A percentile compares a stretch with the other conserved stretches of the same genome.
Evolutionary conservation across 768 basidiomycete species (phyloP).

Genomic region (Psilocybe cubensis): DNA sequence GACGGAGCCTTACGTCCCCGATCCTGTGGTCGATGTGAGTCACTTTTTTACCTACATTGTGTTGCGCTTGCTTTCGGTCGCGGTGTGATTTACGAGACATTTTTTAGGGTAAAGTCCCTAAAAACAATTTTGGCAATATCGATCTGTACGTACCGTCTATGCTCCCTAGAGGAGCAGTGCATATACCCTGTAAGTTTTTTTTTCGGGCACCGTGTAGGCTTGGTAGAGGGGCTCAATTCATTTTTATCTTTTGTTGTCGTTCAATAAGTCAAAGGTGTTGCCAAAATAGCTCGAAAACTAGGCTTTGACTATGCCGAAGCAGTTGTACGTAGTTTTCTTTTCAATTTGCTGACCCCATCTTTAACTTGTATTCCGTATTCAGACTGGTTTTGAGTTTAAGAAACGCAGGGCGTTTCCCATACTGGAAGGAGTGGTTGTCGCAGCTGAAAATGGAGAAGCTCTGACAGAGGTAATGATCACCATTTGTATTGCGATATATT

Average conservation of each 20-base stretch:
- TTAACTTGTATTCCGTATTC: constrained; percentile 12
- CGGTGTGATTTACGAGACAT: not conserved
- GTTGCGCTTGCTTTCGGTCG: constrained; percentile 3
- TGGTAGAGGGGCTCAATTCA: not conserved
- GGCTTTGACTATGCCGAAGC: constrained; percentile 94
- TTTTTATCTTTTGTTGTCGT: constrained; percentile 5
- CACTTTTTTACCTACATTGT: not conserved
- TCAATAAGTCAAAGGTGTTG: constrained; percentile 75
- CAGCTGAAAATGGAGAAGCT: constrained; percentile 73
- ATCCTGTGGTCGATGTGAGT: constrained; percentile 84
- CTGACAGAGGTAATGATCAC: constrained; percentile 69
- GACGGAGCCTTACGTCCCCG: constrained; percentile 80
- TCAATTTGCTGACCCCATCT: constrained; percentile 5
- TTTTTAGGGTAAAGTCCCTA: constrained; percentile 85
- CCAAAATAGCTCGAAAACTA: constrained; percentile 86
- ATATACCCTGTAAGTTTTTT: constrained; percentile 82
- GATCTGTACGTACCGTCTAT: constrained; percentile 95
- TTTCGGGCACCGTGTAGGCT: not conserved
- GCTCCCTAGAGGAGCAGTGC: constrained; percentile 86
- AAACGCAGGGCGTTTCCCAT: constrained; percentile 88
- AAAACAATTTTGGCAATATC: constrained; percentile 96
- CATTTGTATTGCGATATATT: not conserved
- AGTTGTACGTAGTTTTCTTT: constrained; percentile 72
- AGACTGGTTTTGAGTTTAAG: constrained; percentile 98
- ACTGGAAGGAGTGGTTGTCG: constrained; percentile 85